Evolutionary conservation across 305 asterid species (phyloP), one percentile per base, ranked within the genome.

Genomic region (Rubia tinctorum): DNA sequence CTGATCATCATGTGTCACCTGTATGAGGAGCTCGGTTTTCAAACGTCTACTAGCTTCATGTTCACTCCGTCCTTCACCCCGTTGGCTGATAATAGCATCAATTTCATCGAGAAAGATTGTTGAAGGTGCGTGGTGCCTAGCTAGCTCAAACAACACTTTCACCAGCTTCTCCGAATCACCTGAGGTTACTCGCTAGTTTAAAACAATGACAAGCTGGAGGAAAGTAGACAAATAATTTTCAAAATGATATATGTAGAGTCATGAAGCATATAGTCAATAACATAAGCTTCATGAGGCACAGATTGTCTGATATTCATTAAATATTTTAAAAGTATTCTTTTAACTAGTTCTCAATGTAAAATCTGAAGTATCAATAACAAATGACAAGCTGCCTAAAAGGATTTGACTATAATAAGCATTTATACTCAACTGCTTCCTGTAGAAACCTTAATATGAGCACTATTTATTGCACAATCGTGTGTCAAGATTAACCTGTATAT

Each of bases 11-110:
- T 74, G 45, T 34, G 25, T 84, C 73, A 94, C 99, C 97, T 94
- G 99, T 81, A 94, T 86, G 73, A 94, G 97, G 82, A 94, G 83
- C 85, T 94, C 99, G 14, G 98, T 94, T 80, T 94, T 94, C 73
- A 94, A 83, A 61, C 99, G 97, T 88, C 99, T 86, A 78, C 99
- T 94, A 45, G 99, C 93, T 86, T 94, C 97, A 88, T 94, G 99
- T 81, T 94, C 99, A 79, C 97, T 94, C 43, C 89, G 97, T 44
- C 89, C 97, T 86, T 94, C 99, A 79, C 97, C 97, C 55, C 97
- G 96, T 76, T 94, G 99, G 81, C 99, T 89, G 78, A 94, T 90
- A 77, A 94, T 94, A 69, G 99, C 96, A 76, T 94, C 97, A 73
- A 94, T 91, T 85, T 94, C 99, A 79, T 94, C 97, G 83, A 94